Evolutionary conservation across 495 filamentous ascomycete genomes (phyloP).

Genomic region (Daldinia concentrica): DNA sequence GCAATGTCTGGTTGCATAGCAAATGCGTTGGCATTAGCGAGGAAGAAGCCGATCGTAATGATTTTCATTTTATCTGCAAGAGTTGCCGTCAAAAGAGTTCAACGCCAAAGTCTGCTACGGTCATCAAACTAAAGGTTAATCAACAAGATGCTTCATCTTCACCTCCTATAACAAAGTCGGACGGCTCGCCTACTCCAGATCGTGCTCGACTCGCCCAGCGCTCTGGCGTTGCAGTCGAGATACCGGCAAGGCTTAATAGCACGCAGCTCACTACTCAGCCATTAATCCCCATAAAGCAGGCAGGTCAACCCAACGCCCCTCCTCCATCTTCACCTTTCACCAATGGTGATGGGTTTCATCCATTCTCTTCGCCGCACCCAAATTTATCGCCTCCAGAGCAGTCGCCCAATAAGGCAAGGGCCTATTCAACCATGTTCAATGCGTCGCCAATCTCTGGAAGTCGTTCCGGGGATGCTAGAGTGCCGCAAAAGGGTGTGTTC

Average conservation of each 20-base stretch:
- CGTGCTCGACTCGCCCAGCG: slow-evolving; percentile 18
- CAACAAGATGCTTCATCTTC: slow-evolving; percentile 62
- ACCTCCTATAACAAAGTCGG: slow-evolving; percentile 21
- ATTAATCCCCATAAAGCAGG: slow-evolving; percentile 40
- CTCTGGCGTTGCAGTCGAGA: slow-evolving; percentile 28
- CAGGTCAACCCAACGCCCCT: slow-evolving; percentile 33
- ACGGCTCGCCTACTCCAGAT: slow-evolving; percentile 24
- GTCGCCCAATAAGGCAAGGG: slow-evolving; percentile 52
- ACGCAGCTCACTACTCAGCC: slow-evolving; percentile 17
- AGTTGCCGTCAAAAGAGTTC: slow-evolving; percentile 74
- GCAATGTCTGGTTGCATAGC: slow-evolving; percentile 96
- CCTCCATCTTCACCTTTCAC: slow-evolving; percentile 41
- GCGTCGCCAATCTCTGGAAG: slow-evolving; percentile 33
- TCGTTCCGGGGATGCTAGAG: slow-evolving; percentile 30
- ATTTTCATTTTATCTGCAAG: slow-evolving; percentile 88
- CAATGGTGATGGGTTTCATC: slow-evolving; percentile 45
- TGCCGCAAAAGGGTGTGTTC: slow-evolving; percentile 45
- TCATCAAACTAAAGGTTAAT: slow-evolving; percentile 78
- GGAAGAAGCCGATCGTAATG: slow-evolving; percentile 79
- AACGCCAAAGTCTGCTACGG: slow-evolving; percentile 54
- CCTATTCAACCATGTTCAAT: slow-evolving; percentile 53
- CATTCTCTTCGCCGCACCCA: slow-evolving; percentile 57
- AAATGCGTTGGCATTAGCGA: slow-evolving; percentile 84
- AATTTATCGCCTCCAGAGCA: slow-evolving; percentile 53
- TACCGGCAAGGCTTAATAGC: slow-evolving; percentile 18